Conservation (phyloP, 441 rosid genomes). For the Croton laevigatus region DNA sequence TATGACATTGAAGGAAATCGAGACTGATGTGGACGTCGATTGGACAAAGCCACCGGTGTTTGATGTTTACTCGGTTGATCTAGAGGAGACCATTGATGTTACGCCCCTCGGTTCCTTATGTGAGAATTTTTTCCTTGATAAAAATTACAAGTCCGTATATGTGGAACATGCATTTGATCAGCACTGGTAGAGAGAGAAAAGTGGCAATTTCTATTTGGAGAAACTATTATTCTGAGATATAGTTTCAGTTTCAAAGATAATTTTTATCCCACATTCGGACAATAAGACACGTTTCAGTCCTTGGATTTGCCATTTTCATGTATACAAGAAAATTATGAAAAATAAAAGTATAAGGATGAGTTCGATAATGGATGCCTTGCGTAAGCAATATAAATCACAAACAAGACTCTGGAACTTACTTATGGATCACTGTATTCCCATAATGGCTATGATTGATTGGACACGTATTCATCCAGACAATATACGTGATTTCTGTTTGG, state of each 20-base stretch:
- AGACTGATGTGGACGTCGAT: too few relatives aligned
- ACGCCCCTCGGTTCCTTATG: too few relatives aligned
- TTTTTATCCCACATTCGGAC: constrained; percentile 48
- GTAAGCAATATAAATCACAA: constrained; percentile 41
- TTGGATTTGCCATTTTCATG: constrained; percentile 92
- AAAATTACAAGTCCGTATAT: too few relatives aligned
- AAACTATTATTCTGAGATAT: constrained; percentile 63
- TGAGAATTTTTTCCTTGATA: too few relatives aligned
- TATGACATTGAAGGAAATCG: too few relatives aligned
- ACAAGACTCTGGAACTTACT: constrained; percentile 62
- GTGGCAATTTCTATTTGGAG: constrained; percentile 85
- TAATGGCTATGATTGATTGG: constrained; percentile 88
- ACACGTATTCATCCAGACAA: constrained; percentile 90
- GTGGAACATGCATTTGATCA: too few relatives aligned
- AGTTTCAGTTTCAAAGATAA: constrained; percentile 67
- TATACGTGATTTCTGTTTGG: constrained; percentile 62
- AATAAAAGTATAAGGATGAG: constrained; percentile 47
- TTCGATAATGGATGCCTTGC: constrained; percentile 50
- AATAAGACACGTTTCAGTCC: constrained; percentile 43
- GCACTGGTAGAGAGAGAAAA: too few relatives aligned
- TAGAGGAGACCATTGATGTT: too few relatives aligned
- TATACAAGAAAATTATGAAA: constrained; percentile 59
- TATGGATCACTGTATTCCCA: constrained; percentile 57
- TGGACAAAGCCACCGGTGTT: too few relatives aligned
- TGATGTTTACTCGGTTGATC: too few relatives aligned